phyloP scores from a whole-genome alignment of 2,329 filamentous ascomycete genomes.

The Calonectria honghensis region DNA sequence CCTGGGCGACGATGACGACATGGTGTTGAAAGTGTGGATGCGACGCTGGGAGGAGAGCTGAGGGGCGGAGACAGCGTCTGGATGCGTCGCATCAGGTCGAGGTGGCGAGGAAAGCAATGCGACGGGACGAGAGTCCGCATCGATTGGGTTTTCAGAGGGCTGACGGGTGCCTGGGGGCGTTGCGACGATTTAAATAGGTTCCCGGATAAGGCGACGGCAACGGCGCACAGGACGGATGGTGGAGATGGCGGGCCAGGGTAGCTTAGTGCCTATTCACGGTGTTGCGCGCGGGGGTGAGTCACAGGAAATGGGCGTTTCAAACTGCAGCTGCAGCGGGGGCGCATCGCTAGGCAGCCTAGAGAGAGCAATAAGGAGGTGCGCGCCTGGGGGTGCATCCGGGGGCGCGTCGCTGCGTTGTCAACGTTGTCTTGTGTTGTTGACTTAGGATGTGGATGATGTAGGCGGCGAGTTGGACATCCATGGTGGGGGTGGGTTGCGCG shows the following conservation, averaged over 20 bases:
- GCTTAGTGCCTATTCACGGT: slow-evolving; percentile 34
- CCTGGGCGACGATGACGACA: slow-evolving; percentile 50
- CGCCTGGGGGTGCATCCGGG: slow-evolving; percentile 16
- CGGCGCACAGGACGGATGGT: slow-evolving; percentile 13
- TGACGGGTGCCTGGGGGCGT: slow-evolving; percentile 26
- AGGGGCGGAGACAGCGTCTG: background rate
- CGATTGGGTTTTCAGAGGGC: slow-evolving; percentile 31
- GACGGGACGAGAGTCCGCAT: slow-evolving; percentile 33
- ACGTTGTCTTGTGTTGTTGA: slow-evolving; percentile 5
- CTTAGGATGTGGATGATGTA: slow-evolving; percentile 32
- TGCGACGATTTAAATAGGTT: slow-evolving; percentile 33
- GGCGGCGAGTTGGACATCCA: slow-evolving; percentile 37
- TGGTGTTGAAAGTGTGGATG: slow-evolving; percentile 25
- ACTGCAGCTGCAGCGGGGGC: background rate
- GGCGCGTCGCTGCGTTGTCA: slow-evolving; percentile 28
- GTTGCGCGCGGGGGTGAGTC: slow-evolving; percentile 31
- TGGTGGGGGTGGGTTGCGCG: slow-evolving; percentile 26
- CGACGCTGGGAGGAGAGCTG: background rate
- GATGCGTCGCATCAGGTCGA: slow-evolving; percentile 27
- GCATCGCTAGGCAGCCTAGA: slow-evolving; percentile 23
- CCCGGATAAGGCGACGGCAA: slow-evolving; percentile 31
- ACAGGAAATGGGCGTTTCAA: slow-evolving; percentile 29
- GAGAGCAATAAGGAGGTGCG: background rate
- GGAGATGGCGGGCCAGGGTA: slow-evolving; percentile 34
- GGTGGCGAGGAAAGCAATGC: slow-evolving; percentile 21